Evolutionary conservation across 306 rosid genomes (phyloP), one percentile per base, ranked within the genome.

Genomic region (Morella rubra): DNA sequence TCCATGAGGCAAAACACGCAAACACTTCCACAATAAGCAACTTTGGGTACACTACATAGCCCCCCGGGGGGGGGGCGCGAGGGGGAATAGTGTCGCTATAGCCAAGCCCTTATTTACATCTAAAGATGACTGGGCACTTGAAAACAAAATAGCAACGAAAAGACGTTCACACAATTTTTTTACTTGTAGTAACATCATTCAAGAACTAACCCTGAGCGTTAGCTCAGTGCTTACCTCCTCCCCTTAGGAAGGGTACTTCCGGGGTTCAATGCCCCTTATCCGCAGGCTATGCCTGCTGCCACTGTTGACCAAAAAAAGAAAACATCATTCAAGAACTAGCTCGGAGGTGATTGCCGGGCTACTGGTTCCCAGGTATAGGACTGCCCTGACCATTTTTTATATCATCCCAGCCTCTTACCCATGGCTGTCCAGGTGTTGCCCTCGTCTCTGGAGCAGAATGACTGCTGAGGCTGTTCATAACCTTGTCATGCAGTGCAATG

Each of bases 381-480:
- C 96, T 80, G 13, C 81, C 93, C 56, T 73, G 85, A 75, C 82
- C 87, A 80, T 82, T 90, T 84, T 89, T 90, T 70, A 86, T 83
- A 88, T 91, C 98, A 76, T 91, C 98, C 98, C 97, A 94, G 46
- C 97, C 98, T 76, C 97, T 91, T 22, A 91, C 97, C 98, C 98
- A 91, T 73, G 89, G 91, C 74, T 85, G 80, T 16, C 97, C 97
- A 9, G 98, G 87, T 53, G 80, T 83, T 55, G 97, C 89, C 37
- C 96, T 85, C 32, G 98, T 91, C 84, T 86, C 91, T 0, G 93
- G 91, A 58, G 96, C 85, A 42, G 96, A 80, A 77, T 87, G 85
- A 59, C 71, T 83, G 47, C 91, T 83, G 64, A 91, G 94, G 76
- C 90, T 94, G 75, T 73, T 89, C 80, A 52, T 69, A 15, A 94